Evolutionary conservation across 352 stramenopile species (phyloP), one percentile per base, ranked within the genome.

Genomic region (Blastocystis sp.): DNA sequence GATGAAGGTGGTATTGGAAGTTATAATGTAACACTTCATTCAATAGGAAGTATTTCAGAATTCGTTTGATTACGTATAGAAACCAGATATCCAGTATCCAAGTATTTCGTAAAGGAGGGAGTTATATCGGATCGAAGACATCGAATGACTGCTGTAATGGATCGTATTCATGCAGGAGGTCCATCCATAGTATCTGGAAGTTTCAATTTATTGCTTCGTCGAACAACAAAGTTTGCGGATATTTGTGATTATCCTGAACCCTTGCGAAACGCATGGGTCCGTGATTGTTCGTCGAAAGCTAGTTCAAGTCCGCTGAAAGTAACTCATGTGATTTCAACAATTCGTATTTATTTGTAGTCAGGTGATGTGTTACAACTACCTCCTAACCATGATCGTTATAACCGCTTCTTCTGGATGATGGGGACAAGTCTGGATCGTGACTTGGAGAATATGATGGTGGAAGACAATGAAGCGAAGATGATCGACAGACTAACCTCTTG

Each of bases 361-460:
- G 50, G 50, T n/a, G 20, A 59, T 59, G 13, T 59, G 11, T 59
- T 59, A 13, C 11, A 59, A 59, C 56, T 66, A 0, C 50, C 66
- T 53, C 8, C 11, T 13, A n/a, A n/a, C 13, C 13, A 13, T 2
- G 59, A 62, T 26, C 34, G 50, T 9, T 81, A 47, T 65, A 45
- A 81, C 55, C 41, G 41, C 18, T 81, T 81, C 43, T 81, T 62
- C 3, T 81, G 70, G 70, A 24, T 81, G 70, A 18, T 65, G 45
- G 16, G 13, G 20, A 64, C 24, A 18, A 63, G 7, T 30, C 20
- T n/a, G 16, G 43, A 81, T 16, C 8, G 8, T 4, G 70, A 63
- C 1, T n/a, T 50, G 24, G n/a, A 43, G 7, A 65, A 81, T 41
- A 37, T 64, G 8, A 41, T 41, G 26, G 70, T 81, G 39, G 50